Conservation (phyloP, 2,329 filamentous ascomycete genomes). For the Diaporthe ilicicola region DNA sequence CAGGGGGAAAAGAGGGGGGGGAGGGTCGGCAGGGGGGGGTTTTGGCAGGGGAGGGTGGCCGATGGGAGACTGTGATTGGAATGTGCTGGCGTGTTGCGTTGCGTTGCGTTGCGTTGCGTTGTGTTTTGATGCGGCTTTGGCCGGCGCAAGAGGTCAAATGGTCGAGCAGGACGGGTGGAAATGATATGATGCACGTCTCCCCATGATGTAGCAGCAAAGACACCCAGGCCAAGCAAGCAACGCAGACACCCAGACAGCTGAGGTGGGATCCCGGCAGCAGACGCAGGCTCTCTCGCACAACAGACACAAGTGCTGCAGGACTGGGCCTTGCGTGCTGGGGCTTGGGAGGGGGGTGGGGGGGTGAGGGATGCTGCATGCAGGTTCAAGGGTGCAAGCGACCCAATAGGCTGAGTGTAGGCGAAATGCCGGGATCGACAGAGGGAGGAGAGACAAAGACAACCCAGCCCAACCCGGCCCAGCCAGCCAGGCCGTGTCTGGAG, state of each 20-base stretch:
- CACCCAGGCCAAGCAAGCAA: background rate
- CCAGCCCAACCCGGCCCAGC: slow-evolving; percentile 4
- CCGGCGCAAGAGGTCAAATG: slow-evolving; percentile 16
- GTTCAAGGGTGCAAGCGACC: slow-evolving; percentile 15
- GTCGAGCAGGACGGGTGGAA: slow-evolving; percentile 3
- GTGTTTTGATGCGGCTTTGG: slow-evolving; percentile 19
- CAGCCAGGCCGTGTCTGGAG: background rate
- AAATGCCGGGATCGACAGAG: slow-evolving; percentile 27
- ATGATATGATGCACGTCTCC: background rate
- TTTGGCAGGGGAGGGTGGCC: background rate
- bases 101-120: background rate
- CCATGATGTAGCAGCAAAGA: background rate
- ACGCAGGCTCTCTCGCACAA: background rate
- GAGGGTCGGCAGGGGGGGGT: background rate
- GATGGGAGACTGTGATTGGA: slow-evolving; percentile 8
- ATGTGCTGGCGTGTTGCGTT: slow-evolving; percentile 3
- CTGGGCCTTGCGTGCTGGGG: background rate
- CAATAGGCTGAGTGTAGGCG: slow-evolving; percentile 24
- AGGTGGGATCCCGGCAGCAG: background rate
- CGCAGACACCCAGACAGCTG: background rate
- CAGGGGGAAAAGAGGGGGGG: background rate
- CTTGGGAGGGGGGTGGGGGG: background rate
- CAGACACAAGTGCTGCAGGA: slow-evolving; percentile 7
- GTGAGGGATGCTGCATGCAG: slow-evolving; percentile 17
- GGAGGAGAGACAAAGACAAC: background rate